Evolutionary conservation across 2,329 filamentous ascomycete genomes (phyloP).

Genomic region (Fusarium sp.): DNA sequence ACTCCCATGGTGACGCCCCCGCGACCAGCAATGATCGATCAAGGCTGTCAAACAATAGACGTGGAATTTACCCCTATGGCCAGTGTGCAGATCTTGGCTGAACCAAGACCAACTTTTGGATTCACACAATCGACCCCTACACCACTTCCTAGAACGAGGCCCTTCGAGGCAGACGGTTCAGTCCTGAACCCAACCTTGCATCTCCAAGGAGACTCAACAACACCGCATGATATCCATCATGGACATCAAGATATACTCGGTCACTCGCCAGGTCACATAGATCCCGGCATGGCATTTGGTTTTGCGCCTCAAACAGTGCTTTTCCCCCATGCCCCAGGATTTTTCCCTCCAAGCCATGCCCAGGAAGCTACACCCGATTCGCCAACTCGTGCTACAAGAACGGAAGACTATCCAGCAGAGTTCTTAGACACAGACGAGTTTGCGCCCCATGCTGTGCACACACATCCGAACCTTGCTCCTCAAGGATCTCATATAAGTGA

Average conservation of each 20-base stretch:
- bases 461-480: slow-evolving; percentile 21
- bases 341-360: slow-evolving; percentile 22
- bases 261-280: slow-evolving; percentile 22
- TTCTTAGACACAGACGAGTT: slow-evolving; percentile 34
- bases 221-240: slow-evolving; percentile 10
- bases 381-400: slow-evolving; percentile 7
- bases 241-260: slow-evolving; percentile 19
- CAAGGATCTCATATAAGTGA: slow-evolving; percentile 14
- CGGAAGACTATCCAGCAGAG: slow-evolving; percentile 38
- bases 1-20: slow-evolving; percentile 34
- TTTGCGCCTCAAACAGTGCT: slow-evolving; percentile 35
- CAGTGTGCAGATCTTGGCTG: slow-evolving; percentile 46
- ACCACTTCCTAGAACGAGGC: slow-evolving; percentile 40
- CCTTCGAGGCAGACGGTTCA: slow-evolving; percentile 17
- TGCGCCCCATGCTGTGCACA: slow-evolving; percentile 11
- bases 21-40: slow-evolving; percentile 50
- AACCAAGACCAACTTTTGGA: slow-evolving; percentile 40
- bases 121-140: slow-evolving; percentile 43
- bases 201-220: slow-evolving; percentile 17
- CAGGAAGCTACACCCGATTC: slow-evolving; percentile 17
- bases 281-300: slow-evolving; percentile 30
- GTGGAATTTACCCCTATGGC: slow-evolving; percentile 45
- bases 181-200: slow-evolving; percentile 23
- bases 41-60: slow-evolving; percentile 51
- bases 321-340: slow-evolving; percentile 26